A percentile compares a stretch with the other conserved stretches of the same genome.
These are phyloP conservation scores for Crithidia bombi DNA, from an alignment of 208 protist species.

Conservation along the genomic window DNA sequence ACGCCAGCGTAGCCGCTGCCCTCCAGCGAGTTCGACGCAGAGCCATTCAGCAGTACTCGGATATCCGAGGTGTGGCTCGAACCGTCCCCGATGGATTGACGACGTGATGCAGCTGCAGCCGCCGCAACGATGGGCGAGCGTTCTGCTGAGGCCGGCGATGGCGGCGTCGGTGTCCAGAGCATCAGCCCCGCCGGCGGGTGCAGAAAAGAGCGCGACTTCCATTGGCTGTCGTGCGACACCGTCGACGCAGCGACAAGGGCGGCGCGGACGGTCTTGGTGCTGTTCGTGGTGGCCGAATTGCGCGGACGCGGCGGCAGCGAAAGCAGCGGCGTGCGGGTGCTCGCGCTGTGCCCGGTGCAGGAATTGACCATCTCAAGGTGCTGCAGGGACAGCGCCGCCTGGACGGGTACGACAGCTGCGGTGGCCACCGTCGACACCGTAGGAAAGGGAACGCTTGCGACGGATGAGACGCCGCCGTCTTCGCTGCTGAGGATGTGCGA, in stretches of 20 bases:
- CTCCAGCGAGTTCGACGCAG: constrained; percentile 1
- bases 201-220: too few species aligned
- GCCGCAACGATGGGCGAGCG: constrained; percentile 10
- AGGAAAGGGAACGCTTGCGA: neutral
- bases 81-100: too few species aligned
- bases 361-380: constrained; percentile 8
- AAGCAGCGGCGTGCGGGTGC: neutral
- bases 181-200: neutral
- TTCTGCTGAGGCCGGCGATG: neutral
- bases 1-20: neutral
- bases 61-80: constrained; percentile 11
- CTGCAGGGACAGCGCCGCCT: constrained; percentile 10
- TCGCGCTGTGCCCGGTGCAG: neutral
- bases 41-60: neutral
- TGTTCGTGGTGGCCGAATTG: neutral
- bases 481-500: neutral
- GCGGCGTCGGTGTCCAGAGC: neutral
- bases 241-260: too few species aligned
- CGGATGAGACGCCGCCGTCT: neutral
- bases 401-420: neutral
- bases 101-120: too few species aligned
- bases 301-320: constrained; percentile 3
- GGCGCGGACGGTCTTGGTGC: too few species aligned
- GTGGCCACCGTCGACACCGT: neutral
- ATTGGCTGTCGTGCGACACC: too few species aligned